phyloP scores from a whole-genome alignment of 805 yeast genomes.

The Starmerella floricola region DNA sequence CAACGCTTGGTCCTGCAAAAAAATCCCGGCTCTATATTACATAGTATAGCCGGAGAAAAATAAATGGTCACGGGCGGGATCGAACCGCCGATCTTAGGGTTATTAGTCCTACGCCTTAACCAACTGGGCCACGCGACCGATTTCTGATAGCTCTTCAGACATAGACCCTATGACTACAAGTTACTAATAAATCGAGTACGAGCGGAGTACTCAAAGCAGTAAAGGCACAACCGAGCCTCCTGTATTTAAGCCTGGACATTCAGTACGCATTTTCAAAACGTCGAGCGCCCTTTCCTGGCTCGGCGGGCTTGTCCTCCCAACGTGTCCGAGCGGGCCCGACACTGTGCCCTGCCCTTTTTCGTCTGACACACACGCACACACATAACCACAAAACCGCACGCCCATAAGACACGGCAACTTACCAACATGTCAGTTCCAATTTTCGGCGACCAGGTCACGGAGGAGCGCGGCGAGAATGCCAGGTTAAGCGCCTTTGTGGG shows the following conservation, averaged over 20 bases:
- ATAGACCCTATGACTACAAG: not conserved
- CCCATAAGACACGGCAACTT: not conserved
- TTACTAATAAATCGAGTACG: no score
- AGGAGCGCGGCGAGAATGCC: conserved; percentile 96
- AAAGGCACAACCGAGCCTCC: no score
- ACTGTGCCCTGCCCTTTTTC: not conserved
- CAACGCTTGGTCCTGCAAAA: no score
- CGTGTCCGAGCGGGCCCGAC: no score
- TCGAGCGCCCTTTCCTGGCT: no score
- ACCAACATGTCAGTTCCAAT: conserved; percentile 62
- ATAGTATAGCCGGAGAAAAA: not conserved
- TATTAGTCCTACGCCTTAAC: conserved; percentile 6
- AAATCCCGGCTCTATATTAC: no score
- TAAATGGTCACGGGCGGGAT: conserved; percentile 7
- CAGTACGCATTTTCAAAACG: no score
- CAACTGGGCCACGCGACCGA: conserved; percentile 3
- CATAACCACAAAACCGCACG: not conserved
- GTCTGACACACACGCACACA: no score
- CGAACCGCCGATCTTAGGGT: conserved; percentile 7
- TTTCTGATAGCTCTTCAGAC: not conserved
- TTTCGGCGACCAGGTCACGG: conserved; percentile 94
- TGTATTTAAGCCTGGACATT: no score
- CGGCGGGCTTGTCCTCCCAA: no score
- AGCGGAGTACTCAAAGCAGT: no score
- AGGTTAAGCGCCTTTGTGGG: conserved; percentile 95